Evolutionary conservation across 2,329 filamentous ascomycete genomes (phyloP).

Genomic region (Aspergillus ochraceus): DNA sequence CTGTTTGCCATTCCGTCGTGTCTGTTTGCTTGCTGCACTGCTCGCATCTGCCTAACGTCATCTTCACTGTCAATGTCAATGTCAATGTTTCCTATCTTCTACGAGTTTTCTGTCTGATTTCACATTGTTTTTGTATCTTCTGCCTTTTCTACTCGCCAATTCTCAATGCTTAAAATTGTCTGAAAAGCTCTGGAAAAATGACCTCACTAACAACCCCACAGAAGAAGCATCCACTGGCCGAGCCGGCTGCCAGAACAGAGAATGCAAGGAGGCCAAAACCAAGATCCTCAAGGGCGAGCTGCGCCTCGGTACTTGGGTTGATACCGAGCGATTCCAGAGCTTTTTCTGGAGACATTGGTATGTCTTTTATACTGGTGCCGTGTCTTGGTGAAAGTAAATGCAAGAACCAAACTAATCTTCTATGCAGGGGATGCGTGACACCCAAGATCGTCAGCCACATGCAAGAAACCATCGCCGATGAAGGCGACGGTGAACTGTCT

Average conservation of each 20-base stretch:
- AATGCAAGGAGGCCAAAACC: slow-evolving; percentile 67
- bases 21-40: neutral
- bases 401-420: neutral
- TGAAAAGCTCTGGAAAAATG: neutral
- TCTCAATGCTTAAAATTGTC: neutral
- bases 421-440: slow-evolving; percentile 77
- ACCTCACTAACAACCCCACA: slow-evolving; percentile 37
- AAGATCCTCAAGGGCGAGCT: slow-evolving; percentile 81
- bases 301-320: slow-evolving; percentile 73
- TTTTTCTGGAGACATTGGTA: slow-evolving; percentile 90
- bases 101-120: neutral
- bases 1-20: neutral
- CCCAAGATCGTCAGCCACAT: slow-evolving; percentile 69
- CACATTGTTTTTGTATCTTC: neutral
- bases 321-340: slow-evolving; percentile 58
- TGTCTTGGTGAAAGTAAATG: too few relatives aligned
- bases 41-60: neutral
- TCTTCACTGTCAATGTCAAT: neutral
- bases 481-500: slow-evolving; percentile 59
- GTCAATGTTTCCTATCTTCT: neutral
- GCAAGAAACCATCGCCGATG: slow-evolving; percentile 48
- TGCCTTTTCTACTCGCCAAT: neutral
- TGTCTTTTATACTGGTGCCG: slow-evolving; percentile 24
- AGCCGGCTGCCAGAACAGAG: slow-evolving; percentile 69
- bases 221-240: slow-evolving; percentile 71